Percentiles rank a stretch among this genome's conserved stretches.
phyloP scores from a whole-genome alignment of 2,329 filamentous ascomycete species.

The Rutstroemia sp. region DNA sequence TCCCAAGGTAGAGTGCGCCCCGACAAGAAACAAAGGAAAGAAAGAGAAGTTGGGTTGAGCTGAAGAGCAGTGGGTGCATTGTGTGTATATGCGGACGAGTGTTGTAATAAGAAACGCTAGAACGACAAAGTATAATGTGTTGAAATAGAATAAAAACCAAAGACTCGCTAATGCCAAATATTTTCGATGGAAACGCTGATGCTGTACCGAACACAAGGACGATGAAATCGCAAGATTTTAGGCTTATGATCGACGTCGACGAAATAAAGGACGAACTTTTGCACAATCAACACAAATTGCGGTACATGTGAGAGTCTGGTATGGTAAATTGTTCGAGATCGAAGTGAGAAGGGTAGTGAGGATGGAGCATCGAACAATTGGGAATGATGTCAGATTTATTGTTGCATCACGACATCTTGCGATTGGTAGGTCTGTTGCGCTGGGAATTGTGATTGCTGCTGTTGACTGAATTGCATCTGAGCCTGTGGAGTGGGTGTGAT shows the following conservation, averaged over 20 bases:
- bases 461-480: constrained; percentile 35
- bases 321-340: constrained; percentile 4
- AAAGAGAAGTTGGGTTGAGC: constrained; percentile 1
- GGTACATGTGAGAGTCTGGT: constrained; percentile 4
- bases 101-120: constrained; percentile 8
- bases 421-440: constrained; percentile 37
- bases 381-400: constrained; percentile 14
- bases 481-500: constrained; percentile 53
- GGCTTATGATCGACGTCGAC: constrained; percentile 2
- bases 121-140: constrained; percentile 5
- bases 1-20: constrained; percentile 4
- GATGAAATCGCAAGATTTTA: background rate
- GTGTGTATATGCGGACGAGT: background rate
- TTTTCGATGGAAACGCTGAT: constrained; percentile 3
- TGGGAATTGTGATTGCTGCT: constrained; percentile 29
- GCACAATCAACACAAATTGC: constrained; percentile 13
- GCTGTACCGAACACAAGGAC: constrained; percentile 7
- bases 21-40: constrained; percentile 9
- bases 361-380: background rate
- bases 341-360: background rate
- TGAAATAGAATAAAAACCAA: constrained; percentile 7
- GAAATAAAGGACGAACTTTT: background rate
- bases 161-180: constrained; percentile 12
- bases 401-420: constrained; percentile 30
- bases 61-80: constrained; percentile 8